Evolutionary conservation across 1,139 yeast genomes (phyloP), one percentile per base, ranked within the genome.

Genomic region (Magnusiomyces paraingens): DNA sequence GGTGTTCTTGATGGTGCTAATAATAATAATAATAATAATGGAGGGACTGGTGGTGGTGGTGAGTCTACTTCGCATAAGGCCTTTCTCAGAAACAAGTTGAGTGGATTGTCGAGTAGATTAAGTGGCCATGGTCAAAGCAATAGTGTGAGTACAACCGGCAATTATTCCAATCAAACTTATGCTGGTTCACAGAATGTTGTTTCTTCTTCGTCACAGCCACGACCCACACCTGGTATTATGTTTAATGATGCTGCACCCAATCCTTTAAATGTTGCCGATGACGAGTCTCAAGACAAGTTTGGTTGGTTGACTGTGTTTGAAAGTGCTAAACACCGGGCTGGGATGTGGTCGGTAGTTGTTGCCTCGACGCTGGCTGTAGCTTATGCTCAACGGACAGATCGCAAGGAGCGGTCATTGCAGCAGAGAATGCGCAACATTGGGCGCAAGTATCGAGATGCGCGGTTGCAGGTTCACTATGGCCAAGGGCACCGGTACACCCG

Each of bases 301-400:
- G 57, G 57, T 6, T 55, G 57, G 57, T 52, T 55, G n/a, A 55
- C 57, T 1, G n/a, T 55, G 47, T 52, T 42, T 39, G 53, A 52
- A 5, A 47, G 45, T 15, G 50, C 50, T 8, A 49, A 49, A 22
- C 26, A 35, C 12, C 53, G 49, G 15, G 36, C 32, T 4, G 48
- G 50, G 12, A 40, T 55, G 40, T 55, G 57, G 57, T 47, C 48
- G 10, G 35, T 55, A 12, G 55, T 55, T 1, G 52, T 52, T 8
- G 57, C 43, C 3, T 17, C 50, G 10, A 55, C 57, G 10, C 41
- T 55, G 36, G 57, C 57, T 11, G 55, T 55, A 12, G 42, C 55
- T 6, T 55, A 55, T 43, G 47, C 52, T 35, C 57, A 52, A 20
- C 45, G 53, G 4, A 52, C 47, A 12, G 57, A 55, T n/a, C 18